Percentiles rank a stretch among this genome's conserved stretches.
Conservation (phyloP, 2,329 filamentous ascomycete species). For the Plenodomus tracheiphilus region DNA sequence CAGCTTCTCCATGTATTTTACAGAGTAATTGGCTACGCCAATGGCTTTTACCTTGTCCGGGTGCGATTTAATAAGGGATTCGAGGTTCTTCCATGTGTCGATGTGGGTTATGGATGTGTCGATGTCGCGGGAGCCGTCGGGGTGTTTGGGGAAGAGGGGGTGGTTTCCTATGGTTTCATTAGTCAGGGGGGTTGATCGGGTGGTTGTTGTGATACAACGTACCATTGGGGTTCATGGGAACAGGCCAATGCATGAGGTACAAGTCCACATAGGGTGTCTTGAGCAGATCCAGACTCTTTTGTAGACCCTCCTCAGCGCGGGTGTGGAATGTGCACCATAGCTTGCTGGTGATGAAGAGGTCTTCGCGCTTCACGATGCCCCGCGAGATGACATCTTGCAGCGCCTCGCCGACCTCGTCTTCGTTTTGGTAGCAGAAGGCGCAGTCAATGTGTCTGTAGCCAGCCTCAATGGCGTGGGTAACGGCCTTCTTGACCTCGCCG, state of each 20-base stretch:
- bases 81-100: constrained; percentile 77
- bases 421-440: constrained; percentile 79
- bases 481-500: constrained; percentile 53
- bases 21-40: constrained; percentile 55
- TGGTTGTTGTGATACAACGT: background rate
- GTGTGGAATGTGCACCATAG: constrained; percentile 81
- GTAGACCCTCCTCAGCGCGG: constrained; percentile 68
- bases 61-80: constrained; percentile 58
- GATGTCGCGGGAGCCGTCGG: constrained; percentile 75
- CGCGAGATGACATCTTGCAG: constrained; percentile 71
- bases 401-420: constrained; percentile 79
- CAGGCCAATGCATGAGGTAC: constrained; percentile 81
- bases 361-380: constrained; percentile 72
- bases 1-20: constrained; percentile 53
- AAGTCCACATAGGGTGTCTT: constrained; percentile 82
- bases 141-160: constrained; percentile 73
- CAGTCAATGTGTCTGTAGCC: constrained; percentile 65
- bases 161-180: constrained; percentile 58
- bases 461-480: constrained; percentile 52
- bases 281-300: constrained; percentile 72
- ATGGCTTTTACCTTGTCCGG: constrained; percentile 54
- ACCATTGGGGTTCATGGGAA: constrained; percentile 78
- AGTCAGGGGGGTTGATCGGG: no score
- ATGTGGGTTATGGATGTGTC: constrained; percentile 70
- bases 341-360: constrained; percentile 84